Base-by-base conservation (phyloP, 441 rosid genomes). In the Euphorbia corollata region DNA sequence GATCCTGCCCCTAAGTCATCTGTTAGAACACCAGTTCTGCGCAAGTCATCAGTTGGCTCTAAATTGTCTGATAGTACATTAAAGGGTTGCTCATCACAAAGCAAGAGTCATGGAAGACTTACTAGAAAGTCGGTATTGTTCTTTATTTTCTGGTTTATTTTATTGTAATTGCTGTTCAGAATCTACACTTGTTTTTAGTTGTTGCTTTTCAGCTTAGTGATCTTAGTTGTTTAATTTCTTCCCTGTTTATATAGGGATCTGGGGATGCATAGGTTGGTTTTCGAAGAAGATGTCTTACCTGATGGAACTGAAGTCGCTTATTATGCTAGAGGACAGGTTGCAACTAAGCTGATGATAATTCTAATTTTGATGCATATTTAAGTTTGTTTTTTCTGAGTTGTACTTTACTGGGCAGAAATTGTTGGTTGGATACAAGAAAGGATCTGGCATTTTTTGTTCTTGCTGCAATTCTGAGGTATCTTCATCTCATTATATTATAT, bases 241-340 rank as follows among this genome's bases (percentile, higher is more conserved):
- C 39, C 22, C 47, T 39, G 19, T 71, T 70, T 68, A 71, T 38
- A 65, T 63, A 93, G 97, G 88, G 98, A 93, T 75, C 66, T 86
- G 77, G 80, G 95, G 74, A 74, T 87, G 84, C 98, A 93, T 72
- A 93, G 84, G 74, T 75, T 87, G 75, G 97, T 89, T 43, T 93
- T 93, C 73, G 97, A 90, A 79, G 94, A 86, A 73, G 86, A 88
- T 75, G 70, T 84, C 51, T 80, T 93, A 78, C 90, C 87, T 30
- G 95, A 93, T 78, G 98, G 98, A 79, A 80, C 97, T 36, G 97
- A 93, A 83, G 86, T 93, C 57, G 92, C 87, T 27, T 90, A 93
- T 81, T 90, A 82, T 67, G 77, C 86, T 47, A 83, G 84, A 70
- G 97, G 98, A 77, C 67, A 90, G 96, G 98, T 88, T 73, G 77